Conservation (phyloP, 768 basidiomycete genomes). For the Tephrocybe rancida region DNA sequence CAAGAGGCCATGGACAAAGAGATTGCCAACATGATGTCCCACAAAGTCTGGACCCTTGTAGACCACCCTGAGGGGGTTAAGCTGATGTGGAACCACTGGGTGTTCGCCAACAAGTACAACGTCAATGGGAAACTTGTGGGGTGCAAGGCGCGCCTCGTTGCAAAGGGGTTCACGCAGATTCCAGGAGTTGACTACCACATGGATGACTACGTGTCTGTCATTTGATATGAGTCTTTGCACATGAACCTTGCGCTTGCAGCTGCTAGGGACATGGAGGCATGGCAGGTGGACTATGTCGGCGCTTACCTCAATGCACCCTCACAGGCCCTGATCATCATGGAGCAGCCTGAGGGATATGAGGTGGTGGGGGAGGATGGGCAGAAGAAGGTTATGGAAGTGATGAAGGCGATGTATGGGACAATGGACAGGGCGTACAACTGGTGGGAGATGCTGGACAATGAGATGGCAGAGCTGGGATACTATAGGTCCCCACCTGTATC, state of each 20-base stretch:
- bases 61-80: conserved; percentile 2
- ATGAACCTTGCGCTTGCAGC: conserved; percentile 24
- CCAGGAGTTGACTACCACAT: conserved; percentile 31
- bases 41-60: conserved; percentile 18
- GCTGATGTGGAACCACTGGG: conserved; percentile 16
- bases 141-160: conserved; percentile 28
- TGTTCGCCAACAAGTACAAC: conserved; percentile 32
- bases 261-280: conserved; percentile 23
- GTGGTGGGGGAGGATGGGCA: no score
- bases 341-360: no score
- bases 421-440: no score
- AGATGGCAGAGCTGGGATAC: no score
- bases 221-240: conserved; percentile 11
- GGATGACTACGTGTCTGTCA: conserved; percentile 19
- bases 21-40: conserved; percentile 20
- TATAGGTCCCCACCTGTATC: no score
- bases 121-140: conserved; percentile 24
- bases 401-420: no score
- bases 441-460: no score
- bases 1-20: conserved; percentile 15
- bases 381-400: no score
- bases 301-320: conserved; percentile 29
- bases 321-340: not conserved
- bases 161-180: conserved; percentile 31
- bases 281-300: conserved; percentile 32